A percentile compares a stretch with the other conserved stretches of the same genome.
phyloP scores from a whole-genome alignment of 352 stramenopile genomes.

The Phytopythium vexans region DNA sequence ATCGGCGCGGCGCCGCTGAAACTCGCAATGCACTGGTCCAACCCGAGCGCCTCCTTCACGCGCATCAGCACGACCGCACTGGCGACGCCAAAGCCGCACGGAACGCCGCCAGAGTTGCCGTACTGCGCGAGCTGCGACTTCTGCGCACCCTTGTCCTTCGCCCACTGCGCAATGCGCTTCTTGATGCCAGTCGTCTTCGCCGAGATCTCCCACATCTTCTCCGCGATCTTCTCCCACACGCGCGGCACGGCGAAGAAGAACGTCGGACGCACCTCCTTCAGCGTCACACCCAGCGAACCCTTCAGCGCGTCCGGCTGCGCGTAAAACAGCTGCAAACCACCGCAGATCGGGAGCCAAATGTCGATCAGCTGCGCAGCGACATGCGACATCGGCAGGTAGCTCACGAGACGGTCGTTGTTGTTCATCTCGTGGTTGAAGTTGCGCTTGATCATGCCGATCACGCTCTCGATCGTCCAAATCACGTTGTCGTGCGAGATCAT shows the following conservation, averaged over 20 bases:
- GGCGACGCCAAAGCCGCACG: conserved; percentile 89
- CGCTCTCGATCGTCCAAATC: conserved; percentile 73
- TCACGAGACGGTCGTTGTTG: conserved; percentile 76
- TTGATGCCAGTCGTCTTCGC: conserved; percentile 89
- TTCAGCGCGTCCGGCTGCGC: conserved; percentile 89
- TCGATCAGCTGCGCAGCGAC: conserved; percentile 88
- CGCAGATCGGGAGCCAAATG: conserved; percentile 71
- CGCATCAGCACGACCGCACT: conserved; percentile 85
- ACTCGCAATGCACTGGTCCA: conserved; percentile 83
- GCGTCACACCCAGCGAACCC: conserved; percentile 77
- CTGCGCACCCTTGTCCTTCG: conserved; percentile 81
- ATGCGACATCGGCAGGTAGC: conserved; percentile 89
- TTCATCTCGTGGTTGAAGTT: conserved; percentile 54
- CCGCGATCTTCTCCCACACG: conserved; percentile 92
- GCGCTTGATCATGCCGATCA: conserved; percentile 58
- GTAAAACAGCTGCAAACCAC: conserved; percentile 80
- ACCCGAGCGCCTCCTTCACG: conserved; percentile 86
- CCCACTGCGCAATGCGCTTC: conserved; percentile 89
- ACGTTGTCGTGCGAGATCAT: conserved; percentile 97
- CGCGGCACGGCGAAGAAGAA: conserved; percentile 90
- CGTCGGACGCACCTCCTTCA: conserved; percentile 86
- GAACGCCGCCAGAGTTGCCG: conserved; percentile 76
- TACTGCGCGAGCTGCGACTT: conserved; percentile 85
- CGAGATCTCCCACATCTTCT: conserved; percentile 87
- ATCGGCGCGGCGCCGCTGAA: conserved; percentile 91